Conservation (phyloP, 495 filamentous ascomycete species). For the Bacidia rubella region DNA sequence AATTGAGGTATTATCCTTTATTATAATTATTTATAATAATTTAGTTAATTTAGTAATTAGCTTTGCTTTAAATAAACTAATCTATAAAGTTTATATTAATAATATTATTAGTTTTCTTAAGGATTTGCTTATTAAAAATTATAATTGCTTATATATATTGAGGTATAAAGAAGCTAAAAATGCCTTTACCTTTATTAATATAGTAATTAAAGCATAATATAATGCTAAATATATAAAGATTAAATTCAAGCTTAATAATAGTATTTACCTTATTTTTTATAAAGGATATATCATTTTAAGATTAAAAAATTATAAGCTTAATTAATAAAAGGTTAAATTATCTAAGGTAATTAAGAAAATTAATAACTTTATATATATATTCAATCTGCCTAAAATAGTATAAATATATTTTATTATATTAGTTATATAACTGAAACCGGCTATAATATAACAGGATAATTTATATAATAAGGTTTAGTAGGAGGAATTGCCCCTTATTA, state of each 20-base stretch:
- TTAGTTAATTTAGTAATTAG: not conserved
- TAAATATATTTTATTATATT: not conserved
- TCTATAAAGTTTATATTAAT: not conserved
- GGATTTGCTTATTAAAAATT: not conserved
- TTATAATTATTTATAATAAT: not conserved
- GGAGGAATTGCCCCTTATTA: not conserved
- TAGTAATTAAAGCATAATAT: not conserved
- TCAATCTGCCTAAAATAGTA: not conserved
- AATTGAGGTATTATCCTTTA: not conserved
- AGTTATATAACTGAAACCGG: not conserved
- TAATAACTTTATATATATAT: not conserved
- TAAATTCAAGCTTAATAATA: not conserved
- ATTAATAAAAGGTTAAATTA: not conserved
- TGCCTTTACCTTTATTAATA: not conserved
- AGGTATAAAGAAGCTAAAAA: not conserved
- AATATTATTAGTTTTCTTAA: not conserved
- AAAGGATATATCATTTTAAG: not conserved
- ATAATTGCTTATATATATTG: not conserved
- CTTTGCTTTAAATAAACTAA: not conserved
- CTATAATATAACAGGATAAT: not conserved
- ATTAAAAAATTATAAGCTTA: constrained; percentile 15
- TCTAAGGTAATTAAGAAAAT: not conserved
- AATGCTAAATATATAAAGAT: not conserved
- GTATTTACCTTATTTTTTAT: not conserved
- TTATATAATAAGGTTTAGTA: not conserved